Percentiles rank a stretch among this genome's conserved stretches.
Conservation (phyloP, 371 early-diverging fungal genomes). For the Smittium culicis region DNA sequence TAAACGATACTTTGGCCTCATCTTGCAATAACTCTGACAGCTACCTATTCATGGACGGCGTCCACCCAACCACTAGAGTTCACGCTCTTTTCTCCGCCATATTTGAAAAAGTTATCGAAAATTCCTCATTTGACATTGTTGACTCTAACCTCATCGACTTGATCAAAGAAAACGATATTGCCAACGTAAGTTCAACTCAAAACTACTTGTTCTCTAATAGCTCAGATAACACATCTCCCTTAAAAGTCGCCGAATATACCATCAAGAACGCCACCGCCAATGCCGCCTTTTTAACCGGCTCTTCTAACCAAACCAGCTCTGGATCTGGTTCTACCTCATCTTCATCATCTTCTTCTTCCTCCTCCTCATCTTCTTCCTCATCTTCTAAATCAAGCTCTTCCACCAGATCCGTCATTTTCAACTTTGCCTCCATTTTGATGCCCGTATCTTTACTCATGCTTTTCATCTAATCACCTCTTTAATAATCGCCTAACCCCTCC, state of each 20-base stretch:
- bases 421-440: no score
- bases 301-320: neutral
- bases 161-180: neutral
- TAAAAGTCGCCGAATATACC: neutral
- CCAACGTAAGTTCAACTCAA: neutral
- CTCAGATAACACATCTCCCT: neutral
- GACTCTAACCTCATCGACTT: neutral
- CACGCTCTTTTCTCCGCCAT: slow-evolving; percentile 27
- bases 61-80: slow-evolving; percentile 28
- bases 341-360: neutral
- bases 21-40: slow-evolving; percentile 26
- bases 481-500: no score
- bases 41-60: slow-evolving; percentile 24
- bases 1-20: neutral
- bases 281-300: neutral
- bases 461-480: no score
- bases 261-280: neutral
- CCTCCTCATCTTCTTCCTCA: neutral
- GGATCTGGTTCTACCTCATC: neutral
- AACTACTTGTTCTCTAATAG: neutral
- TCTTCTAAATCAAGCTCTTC: neutral
- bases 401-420: no score
- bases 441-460: no score
- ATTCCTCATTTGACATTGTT: neutral
- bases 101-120: slow-evolving; percentile 12